phyloP scores from a whole-genome alignment of 371 early-diverging fungal species.

The Mortierella sp. region DNA sequence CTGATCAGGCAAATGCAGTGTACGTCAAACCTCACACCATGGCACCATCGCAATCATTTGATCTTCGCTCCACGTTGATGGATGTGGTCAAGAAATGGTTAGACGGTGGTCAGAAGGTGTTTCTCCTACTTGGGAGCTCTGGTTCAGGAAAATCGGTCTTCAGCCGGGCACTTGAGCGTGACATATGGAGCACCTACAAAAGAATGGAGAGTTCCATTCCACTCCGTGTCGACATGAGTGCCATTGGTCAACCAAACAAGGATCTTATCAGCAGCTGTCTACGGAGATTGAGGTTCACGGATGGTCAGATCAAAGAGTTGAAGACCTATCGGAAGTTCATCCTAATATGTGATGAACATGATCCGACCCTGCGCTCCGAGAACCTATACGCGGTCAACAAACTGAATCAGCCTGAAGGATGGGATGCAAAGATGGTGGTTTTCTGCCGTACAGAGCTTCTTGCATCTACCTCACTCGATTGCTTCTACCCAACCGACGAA shows the following conservation, averaged over 20 bases:
- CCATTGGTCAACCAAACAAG: not conserved
- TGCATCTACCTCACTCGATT: not conserved
- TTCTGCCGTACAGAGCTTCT: conserved; percentile 1
- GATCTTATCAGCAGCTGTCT: not conserved
- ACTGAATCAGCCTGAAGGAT: not conserved
- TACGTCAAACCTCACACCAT: too few relatives aligned
- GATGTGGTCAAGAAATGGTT: not conserved
- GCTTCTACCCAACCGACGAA: not conserved
- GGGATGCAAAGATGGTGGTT: conserved; percentile 7
- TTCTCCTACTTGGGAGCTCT: conserved; percentile 5
- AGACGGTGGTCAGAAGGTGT: not conserved
- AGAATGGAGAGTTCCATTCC: not conserved
- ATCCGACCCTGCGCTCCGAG: not conserved
- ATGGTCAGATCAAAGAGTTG: conserved; percentile 7
- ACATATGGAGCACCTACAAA: conserved; percentile 5
- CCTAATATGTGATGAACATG: not conserved
- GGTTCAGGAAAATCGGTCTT: conserved; percentile 11
- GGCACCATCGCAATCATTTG: too few relatives aligned
- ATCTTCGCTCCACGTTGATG: too few relatives aligned
- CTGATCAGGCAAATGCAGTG: too few relatives aligned
- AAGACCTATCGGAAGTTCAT: not conserved
- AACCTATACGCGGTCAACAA: not conserved
- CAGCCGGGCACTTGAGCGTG: not conserved
- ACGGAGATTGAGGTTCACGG: not conserved
- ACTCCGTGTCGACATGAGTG: not conserved